Evolutionary conservation across 257 asterid species (phyloP).

Genomic region (Solanum clarkiae): DNA sequence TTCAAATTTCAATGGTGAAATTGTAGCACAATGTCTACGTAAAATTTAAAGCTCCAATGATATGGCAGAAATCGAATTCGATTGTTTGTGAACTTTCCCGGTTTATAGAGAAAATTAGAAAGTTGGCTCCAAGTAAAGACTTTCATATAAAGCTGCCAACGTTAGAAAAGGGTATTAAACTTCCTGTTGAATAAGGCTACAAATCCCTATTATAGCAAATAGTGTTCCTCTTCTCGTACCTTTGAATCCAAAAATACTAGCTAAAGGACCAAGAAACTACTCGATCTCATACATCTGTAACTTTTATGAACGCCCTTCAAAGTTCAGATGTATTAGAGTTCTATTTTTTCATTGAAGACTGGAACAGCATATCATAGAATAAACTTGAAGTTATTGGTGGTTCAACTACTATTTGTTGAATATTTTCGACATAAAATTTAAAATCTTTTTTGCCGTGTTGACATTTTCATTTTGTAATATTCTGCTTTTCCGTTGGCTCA

Average conservation of each 20-base stretch:
- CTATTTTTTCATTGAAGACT: neutral
- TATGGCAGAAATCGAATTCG: neutral
- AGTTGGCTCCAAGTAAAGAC: neutral
- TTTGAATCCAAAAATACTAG: no score
- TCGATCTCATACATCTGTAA: no score
- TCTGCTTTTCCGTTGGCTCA: neutral
- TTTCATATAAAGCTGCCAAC: neutral
- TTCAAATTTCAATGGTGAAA: neutral
- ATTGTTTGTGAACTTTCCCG: neutral
- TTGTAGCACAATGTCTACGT: neutral
- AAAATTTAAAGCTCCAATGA: neutral
- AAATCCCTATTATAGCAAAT: neutral
- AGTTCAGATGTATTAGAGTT: neutral
- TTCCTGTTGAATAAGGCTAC: neutral
- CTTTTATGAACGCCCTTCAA: neutral
- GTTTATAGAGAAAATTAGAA: neutral
- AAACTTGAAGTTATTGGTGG: neutral
- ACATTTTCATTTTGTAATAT: neutral
- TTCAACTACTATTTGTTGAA: neutral
- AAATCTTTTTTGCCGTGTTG: conserved; percentile 2
- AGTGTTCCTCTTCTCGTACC: no score
- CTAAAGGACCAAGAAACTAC: no score
- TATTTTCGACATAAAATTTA: neutral
- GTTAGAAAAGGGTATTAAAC: neutral
- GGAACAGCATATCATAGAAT: neutral